These are phyloP conservation scores for Cystofilobasidium bisporidii DNA, from an alignment of 768 basidiomycete species.

Conservation along the genomic window DNA sequence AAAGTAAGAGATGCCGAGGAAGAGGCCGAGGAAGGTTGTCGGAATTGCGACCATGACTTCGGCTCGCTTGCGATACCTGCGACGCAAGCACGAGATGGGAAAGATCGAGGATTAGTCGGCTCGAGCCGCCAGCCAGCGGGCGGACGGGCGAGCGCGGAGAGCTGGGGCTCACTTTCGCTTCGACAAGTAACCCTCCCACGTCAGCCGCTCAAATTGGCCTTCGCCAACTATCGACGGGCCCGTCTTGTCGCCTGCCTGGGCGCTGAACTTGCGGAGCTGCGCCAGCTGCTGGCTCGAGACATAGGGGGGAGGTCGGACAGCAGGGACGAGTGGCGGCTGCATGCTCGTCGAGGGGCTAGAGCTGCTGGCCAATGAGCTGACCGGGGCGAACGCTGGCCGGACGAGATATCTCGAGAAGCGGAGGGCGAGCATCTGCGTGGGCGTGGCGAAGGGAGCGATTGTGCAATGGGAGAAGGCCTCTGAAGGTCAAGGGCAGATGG, in stretches of 20 bases:
- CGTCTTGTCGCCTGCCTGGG: not conserved
- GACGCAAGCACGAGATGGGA: too few relatives aligned
- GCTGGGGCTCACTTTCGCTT: conserved; percentile 1
- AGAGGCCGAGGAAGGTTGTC: not conserved
- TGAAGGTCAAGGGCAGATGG: not conserved
- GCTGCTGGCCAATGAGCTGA: too few relatives aligned
- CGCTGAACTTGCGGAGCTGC: not conserved
- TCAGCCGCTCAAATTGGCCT: not conserved
- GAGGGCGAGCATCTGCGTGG: too few relatives aligned
- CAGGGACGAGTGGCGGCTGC: not conserved
- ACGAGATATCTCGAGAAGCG: too few relatives aligned
- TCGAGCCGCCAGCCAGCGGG: too few relatives aligned
- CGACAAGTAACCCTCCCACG: not conserved
- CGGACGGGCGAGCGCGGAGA: too few relatives aligned
- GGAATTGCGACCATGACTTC: not conserved
- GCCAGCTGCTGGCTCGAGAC: not conserved
- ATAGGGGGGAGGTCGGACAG: not conserved
- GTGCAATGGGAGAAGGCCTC: too few relatives aligned
- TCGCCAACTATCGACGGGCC: not conserved
- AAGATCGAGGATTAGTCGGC: too few relatives aligned
- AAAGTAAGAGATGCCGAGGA: not conserved
- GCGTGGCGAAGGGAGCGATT: too few relatives aligned
- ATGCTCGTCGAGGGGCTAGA: too few relatives aligned
- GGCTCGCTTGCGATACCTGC: not conserved
- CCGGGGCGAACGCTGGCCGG: too few relatives aligned